Conservation (phyloP, 148 eudicot genomes). For the Dianthus caryophyllus region DNA sequence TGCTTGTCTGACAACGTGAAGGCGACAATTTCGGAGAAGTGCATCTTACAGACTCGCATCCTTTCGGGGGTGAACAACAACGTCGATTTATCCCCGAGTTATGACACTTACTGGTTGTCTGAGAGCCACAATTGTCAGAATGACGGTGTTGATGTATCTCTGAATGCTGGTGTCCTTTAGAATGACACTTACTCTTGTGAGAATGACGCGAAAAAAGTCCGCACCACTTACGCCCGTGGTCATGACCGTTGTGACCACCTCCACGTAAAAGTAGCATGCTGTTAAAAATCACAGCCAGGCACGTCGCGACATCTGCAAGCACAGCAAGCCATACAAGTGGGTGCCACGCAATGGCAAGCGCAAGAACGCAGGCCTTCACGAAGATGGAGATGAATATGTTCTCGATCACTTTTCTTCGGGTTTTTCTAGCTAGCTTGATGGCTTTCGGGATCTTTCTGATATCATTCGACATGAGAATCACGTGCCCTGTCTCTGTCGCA, state of each 20-base stretch:
- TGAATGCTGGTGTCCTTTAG: conserved; percentile 19
- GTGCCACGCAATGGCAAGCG: conserved; percentile 61
- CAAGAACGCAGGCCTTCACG: conserved; percentile 57
- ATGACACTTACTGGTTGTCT: neutral
- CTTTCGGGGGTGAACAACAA: conserved; percentile 3
- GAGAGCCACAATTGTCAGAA: neutral
- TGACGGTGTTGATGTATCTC: neutral
- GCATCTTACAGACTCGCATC: neutral
- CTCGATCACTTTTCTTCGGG: conserved; percentile 53
- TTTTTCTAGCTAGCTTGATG: conserved; percentile 48
- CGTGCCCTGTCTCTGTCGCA: conserved; percentile 78
- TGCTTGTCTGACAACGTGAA: conserved; percentile 3
- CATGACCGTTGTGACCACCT: conserved; percentile 10
- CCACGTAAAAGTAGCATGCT: conserved; percentile 75
- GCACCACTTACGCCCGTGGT: conserved; percentile 22
- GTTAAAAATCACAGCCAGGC: conserved; percentile 70
- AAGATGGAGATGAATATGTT: conserved; percentile 57
- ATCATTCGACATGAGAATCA: conserved; percentile 87
- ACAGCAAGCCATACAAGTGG: conserved; percentile 96
- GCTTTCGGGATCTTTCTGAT: conserved; percentile 63
- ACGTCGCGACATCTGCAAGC: conserved; percentile 69
- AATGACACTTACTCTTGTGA: conserved; percentile 33
- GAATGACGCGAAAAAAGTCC: conserved; percentile 24
- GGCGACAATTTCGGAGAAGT: neutral
- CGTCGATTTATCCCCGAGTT: neutral